These are phyloP conservation scores for Plenodomus lindquistii DNA, from an alignment of 2,329 filamentous ascomycete species.

Conservation along the genomic window DNA sequence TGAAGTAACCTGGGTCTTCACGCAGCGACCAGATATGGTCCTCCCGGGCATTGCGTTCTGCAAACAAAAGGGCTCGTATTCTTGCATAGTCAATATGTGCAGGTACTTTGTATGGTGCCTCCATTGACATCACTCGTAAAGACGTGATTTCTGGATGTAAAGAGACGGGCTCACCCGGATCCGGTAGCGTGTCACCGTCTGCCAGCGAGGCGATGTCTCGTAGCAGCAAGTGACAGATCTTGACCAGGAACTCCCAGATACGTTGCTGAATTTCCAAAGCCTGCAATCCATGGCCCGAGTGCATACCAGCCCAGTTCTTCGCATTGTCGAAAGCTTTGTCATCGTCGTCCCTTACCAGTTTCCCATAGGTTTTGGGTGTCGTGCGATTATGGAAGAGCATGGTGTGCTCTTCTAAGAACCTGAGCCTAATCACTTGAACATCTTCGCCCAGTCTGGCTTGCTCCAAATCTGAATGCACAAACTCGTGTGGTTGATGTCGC, in stretches of 20 bases:
- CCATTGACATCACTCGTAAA: constrained; percentile 42
- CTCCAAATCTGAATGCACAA: constrained; percentile 52
- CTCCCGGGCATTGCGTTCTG: constrained; percentile 6
- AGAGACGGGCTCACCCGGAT: constrained; percentile 7
- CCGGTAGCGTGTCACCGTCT: constrained; percentile 1
- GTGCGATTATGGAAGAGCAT: constrained; percentile 41
- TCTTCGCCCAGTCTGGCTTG: constrained; percentile 7
- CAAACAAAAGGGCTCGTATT: constrained; percentile 46
- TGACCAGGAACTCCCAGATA: constrained; percentile 54
- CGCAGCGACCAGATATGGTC: constrained; percentile 50
- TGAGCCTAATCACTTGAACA: constrained; percentile 4
- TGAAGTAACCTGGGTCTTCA: constrained; percentile 64
- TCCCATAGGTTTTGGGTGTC: constrained; percentile 40
- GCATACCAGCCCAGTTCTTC: constrained; percentile 41
- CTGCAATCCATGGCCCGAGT: constrained; percentile 54
- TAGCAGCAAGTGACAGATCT: constrained; percentile 54
- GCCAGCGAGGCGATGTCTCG: constrained; percentile 47
- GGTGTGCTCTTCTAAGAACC: constrained; percentile 29
- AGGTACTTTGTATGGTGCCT: constrained; percentile 60
- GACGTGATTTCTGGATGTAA: constrained; percentile 7
- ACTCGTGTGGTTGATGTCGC: constrained; percentile 52
- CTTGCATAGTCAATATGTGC: constrained; percentile 51
- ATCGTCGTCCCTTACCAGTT: constrained; percentile 44
- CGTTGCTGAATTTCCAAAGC: constrained; percentile 57
- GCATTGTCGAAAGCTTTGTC: constrained; percentile 47